Percentiles rank a stretch among this genome's conserved stretches.
Conservation (phyloP, 257 asterid species). For the Anisodus tanguticus region DNA sequence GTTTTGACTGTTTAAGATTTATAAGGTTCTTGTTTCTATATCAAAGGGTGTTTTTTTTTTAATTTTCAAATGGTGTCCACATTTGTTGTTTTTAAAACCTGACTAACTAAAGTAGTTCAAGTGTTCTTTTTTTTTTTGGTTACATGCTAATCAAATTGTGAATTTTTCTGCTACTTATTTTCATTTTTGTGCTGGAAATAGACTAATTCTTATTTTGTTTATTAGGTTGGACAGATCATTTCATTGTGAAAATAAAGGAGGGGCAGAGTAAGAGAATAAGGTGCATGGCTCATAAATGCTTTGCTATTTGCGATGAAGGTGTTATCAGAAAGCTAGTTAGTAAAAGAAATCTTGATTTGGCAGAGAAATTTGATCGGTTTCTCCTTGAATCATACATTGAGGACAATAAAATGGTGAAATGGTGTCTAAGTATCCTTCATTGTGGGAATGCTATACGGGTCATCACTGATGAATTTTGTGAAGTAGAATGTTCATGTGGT, state of each 20-base stretch:
- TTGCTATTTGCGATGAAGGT: conserved; percentile 85
- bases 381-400: conserved; percentile 96
- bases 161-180: conserved; percentile 3
- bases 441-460: conserved; percentile 97
- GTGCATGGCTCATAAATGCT: conserved; percentile 96
- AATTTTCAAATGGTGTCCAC: conserved; percentile 6
- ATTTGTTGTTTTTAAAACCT: not conserved
- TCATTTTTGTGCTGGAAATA: not conserved
- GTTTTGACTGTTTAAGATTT: not conserved
- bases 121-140: not conserved
- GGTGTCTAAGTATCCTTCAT: conserved; percentile 98
- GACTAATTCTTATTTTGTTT: conserved; percentile 23
- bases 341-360: conserved; percentile 68
- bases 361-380: conserved; percentile 88
- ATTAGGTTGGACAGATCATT: conserved; percentile 99
- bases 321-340: conserved; percentile 67
- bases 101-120: conserved; percentile 10
- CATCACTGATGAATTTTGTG: conserved; percentile 79
- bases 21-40: not conserved
- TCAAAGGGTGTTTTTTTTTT: not conserved
- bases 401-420: conserved; percentile 95
- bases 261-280: conserved; percentile 97
- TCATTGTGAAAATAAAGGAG: conserved; percentile 86
- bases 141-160: conserved; percentile 15
- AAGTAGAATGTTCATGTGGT: conserved; percentile 96